Conservation (phyloP, 2,329 filamentous ascomycete genomes). For the Beauveria varroae region DNA sequence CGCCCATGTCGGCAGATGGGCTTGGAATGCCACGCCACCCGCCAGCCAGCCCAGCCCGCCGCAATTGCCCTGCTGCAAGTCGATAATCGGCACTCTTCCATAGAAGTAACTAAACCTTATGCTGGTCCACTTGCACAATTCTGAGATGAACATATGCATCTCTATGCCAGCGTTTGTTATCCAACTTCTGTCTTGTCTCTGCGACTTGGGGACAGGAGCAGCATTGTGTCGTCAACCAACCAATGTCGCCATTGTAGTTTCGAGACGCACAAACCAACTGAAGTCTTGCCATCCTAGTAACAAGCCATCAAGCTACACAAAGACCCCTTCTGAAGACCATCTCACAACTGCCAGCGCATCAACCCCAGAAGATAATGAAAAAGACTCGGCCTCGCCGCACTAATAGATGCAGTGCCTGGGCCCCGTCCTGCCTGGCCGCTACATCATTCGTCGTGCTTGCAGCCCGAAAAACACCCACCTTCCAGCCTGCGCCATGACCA, state of each 20-base stretch:
- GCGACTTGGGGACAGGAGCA: not conserved
- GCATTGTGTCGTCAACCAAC: too few species aligned
- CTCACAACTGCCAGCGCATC: conserved; percentile 4
- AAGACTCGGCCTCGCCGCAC: conserved; percentile 6
- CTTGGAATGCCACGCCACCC: conserved; percentile 4
- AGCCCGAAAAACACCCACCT: not conserved
- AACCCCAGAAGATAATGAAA: not conserved
- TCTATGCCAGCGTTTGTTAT: not conserved
- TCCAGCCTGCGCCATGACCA: not conserved
- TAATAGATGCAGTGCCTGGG: not conserved
- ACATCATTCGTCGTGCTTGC: not conserved
- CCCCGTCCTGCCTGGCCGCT: not conserved
- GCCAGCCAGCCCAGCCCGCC: not conserved
- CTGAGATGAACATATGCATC: not conserved
- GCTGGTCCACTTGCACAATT: conserved; percentile 8
- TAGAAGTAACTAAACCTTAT: not conserved
- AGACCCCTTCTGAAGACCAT: not conserved
- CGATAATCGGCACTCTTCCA: conserved; percentile 6
- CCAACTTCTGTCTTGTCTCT: not conserved
- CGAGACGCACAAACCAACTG: not conserved
- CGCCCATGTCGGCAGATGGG: conserved; percentile 8
- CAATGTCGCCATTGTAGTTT: too few species aligned
- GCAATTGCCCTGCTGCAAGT: not conserved
- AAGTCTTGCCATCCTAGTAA: not conserved
- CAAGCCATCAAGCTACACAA: not conserved